phyloP scores from a whole-genome alignment of 2,329 filamentous ascomycete species.

The Xylaria sp. region DNA sequence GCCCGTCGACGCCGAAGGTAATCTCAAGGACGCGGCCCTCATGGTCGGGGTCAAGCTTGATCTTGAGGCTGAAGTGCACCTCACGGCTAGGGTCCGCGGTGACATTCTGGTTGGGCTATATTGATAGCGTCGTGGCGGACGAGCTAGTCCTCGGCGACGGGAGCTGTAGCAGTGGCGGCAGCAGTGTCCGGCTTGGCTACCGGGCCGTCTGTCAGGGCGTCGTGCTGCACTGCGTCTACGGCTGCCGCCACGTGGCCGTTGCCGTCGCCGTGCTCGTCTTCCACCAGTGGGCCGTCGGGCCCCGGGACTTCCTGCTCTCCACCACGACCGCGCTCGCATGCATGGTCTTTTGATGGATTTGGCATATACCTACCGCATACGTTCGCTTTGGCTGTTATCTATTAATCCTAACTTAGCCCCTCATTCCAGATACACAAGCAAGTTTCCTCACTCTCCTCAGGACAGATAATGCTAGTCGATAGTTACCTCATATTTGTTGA shows the following conservation, averaged over 20 bases:
- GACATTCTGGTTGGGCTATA: constrained; percentile 64
- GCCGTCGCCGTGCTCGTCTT: constrained; percentile 8
- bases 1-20: constrained; percentile 58
- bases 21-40: constrained; percentile 60
- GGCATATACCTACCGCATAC: too few relatives aligned
- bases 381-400: too few relatives aligned
- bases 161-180: too few relatives aligned
- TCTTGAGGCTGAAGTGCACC: constrained; percentile 63
- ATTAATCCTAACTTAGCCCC: too few relatives aligned
- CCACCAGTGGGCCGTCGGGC: constrained; percentile 11
- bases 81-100: constrained; percentile 62
- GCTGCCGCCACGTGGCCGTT: constrained; percentile 8
- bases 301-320: constrained; percentile 7
- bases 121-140: constrained; percentile 35
- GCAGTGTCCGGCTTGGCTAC: constrained; percentile 13
- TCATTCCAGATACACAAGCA: too few relatives aligned
- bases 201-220: constrained; percentile 5
- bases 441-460: too few relatives aligned
- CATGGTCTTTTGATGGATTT: constrained; percentile 16
- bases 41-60: constrained; percentile 66
- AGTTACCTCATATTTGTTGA: too few relatives aligned
- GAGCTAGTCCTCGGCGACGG: constrained; percentile 13
- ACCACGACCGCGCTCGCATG: constrained; percentile 18
- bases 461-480: too few relatives aligned
- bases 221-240: constrained; percentile 3